Evolutionary conservation across 2,329 filamentous ascomycete species (phyloP).

Genomic region (Fusarium sp.): DNA sequence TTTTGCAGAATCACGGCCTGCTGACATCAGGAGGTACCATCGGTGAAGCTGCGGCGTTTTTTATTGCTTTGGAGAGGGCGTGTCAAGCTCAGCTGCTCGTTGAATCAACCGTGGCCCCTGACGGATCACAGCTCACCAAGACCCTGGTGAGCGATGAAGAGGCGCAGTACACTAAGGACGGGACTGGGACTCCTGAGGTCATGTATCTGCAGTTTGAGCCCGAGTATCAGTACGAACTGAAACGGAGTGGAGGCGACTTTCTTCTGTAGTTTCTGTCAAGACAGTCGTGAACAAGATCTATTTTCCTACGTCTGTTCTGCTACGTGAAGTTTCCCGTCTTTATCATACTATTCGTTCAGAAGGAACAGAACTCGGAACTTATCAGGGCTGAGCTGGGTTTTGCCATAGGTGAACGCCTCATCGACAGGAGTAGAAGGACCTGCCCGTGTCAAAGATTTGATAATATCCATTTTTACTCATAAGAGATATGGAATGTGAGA

Average conservation of each 20-base stretch:
- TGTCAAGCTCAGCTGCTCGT: slow-evolving; percentile 75
- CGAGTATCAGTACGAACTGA: slow-evolving; percentile 35
- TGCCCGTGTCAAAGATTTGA: not conserved
- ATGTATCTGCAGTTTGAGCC: slow-evolving; percentile 45
- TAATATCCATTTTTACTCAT: not conserved
- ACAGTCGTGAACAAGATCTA: not conserved
- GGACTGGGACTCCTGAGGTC: slow-evolving; percentile 38
- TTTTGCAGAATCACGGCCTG: slow-evolving; percentile 77
- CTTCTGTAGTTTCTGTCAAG: slow-evolving; percentile 10
- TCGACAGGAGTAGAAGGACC: not conserved
- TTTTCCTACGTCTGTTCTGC: not conserved
- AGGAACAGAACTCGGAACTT: not conserved
- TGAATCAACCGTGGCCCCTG: slow-evolving; percentile 66
- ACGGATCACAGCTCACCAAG: slow-evolving; percentile 47
- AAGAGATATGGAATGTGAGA: not conserved
- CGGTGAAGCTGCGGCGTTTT: slow-evolving; percentile 78
- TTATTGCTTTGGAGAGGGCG: slow-evolving; percentile 73
- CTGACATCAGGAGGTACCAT: slow-evolving; percentile 76
- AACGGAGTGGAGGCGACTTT: slow-evolving; percentile 33
- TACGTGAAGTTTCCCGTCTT: not conserved
- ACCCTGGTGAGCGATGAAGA: slow-evolving; percentile 56
- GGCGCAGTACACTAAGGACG: slow-evolving; percentile 49
- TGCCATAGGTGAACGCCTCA: not conserved
- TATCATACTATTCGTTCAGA: not conserved
- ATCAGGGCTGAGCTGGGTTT: not conserved